Evolutionary conservation across 768 basidiomycete species (phyloP).

Genomic region (Mycena floridula): DNA sequence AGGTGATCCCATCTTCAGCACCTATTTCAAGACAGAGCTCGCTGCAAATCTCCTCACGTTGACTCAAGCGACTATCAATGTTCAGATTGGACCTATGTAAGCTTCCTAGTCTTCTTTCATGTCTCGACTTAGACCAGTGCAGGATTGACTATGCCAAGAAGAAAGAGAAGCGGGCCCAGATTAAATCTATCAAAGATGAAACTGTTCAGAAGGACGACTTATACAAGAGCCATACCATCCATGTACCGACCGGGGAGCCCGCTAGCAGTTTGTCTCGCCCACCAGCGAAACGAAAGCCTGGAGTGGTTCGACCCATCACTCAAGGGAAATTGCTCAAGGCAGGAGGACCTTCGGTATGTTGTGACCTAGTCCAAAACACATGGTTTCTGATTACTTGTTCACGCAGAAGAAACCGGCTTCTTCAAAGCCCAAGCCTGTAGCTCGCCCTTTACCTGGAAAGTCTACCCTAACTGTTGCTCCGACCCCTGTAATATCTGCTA

Average conservation of each 20-base stretch:
- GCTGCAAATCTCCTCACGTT: conserved; percentile 74
- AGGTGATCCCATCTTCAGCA: conserved; percentile 89
- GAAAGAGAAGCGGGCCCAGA: conserved; percentile 88
- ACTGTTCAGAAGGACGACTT: conserved; percentile 67
- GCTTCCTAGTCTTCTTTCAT: conserved; percentile 20
- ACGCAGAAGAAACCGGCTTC: conserved; percentile 45
- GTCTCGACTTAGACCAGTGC: conserved; percentile 4
- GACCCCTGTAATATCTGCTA: conserved; percentile 25
- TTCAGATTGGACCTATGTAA: conserved; percentile 74
- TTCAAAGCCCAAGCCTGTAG: conserved; percentile 51
- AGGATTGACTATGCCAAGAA: conserved; percentile 93
- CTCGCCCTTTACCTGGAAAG: conserved; percentile 59
- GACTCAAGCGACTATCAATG: conserved; percentile 68
- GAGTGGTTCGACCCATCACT: conserved; percentile 79
- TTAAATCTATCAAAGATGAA: conserved; percentile 90
- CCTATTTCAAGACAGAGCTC: conserved; percentile 95
- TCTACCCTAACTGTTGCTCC: conserved; percentile 32
- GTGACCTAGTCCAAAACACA: background rate
- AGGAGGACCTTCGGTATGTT: conserved; percentile 61
- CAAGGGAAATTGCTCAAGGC: conserved; percentile 74
- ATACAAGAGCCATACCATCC: conserved; percentile 92
- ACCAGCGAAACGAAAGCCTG: conserved; percentile 81
- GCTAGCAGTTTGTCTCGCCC: conserved; percentile 77
- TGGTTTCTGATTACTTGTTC: background rate
- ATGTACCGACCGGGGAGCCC: conserved; percentile 85